Evolutionary conservation across 352 stramenopile species (phyloP).

Genomic region (Globisporangium spinosum): DNA sequence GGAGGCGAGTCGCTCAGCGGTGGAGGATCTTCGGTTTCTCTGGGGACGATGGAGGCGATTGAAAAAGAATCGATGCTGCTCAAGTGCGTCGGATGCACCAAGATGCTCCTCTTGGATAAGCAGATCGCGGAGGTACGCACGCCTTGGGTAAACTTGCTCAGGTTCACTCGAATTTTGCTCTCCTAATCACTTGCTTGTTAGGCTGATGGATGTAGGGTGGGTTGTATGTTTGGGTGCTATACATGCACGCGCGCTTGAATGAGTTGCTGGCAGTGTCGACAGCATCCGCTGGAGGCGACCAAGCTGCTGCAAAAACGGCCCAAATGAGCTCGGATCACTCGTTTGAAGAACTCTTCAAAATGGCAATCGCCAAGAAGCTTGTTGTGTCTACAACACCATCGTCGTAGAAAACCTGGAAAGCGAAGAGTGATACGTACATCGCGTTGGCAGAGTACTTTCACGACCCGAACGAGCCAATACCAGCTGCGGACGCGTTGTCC

Average conservation of each 20-base stretch:
- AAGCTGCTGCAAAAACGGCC: conserved; percentile 17
- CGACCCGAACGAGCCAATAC: conserved; percentile 36
- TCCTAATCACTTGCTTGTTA: background rate
- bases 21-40: background rate
- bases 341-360: conserved; percentile 49
- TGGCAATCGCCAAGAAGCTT: conserved; percentile 5
- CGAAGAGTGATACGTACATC: conserved; percentile 40
- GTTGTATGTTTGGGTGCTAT: conserved; percentile 46
- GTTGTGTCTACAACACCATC: conserved; percentile 11
- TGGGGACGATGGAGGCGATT: conserved; percentile 9
- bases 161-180: background rate
- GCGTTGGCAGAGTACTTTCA: conserved; percentile 50
- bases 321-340: conserved; percentile 34
- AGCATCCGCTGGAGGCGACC: conserved; percentile 5
- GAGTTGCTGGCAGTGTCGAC: conserved; percentile 41
- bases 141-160: background rate
- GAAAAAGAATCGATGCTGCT: conserved; percentile 29
- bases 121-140: conserved; percentile 25
- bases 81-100: conserved; percentile 55
- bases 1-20: background rate
- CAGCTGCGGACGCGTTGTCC: conserved; percentile 47
- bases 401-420: conserved; percentile 37
- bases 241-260: conserved; percentile 57
- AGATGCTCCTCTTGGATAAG: conserved; percentile 43
- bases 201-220: conserved; percentile 21